Percentiles rank a stretch among this genome's conserved stretches.
phyloP scores from a whole-genome alignment of 139 green algal genomes.

The Parachlorella kessleri region DNA sequence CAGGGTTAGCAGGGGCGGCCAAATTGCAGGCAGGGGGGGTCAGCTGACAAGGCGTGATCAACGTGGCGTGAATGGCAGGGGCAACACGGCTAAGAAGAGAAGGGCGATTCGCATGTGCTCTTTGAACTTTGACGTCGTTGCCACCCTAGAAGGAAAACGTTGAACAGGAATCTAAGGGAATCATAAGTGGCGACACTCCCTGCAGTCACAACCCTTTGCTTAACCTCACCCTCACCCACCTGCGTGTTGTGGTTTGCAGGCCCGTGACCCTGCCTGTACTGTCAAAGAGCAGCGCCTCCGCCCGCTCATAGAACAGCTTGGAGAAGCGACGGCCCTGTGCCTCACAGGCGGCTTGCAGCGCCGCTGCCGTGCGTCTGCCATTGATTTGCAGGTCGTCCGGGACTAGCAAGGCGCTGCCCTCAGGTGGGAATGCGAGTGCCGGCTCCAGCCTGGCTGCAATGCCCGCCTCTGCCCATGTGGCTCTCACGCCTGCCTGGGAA shows the following conservation, averaged over 20 bases:
- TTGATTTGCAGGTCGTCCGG: conserved; percentile 53
- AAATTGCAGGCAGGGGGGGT: background rate
- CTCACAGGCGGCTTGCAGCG: conserved; percentile 53
- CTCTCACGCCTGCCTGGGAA: conserved; percentile 26
- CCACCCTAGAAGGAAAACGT: no score
- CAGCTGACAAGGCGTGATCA: background rate
- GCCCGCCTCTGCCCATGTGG: background rate
- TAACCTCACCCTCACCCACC: no score
- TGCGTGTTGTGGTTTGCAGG: conserved; percentile 27
- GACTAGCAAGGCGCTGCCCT: conserved; percentile 17
- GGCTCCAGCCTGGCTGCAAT: conserved; percentile 7
- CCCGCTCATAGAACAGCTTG: conserved; percentile 20
- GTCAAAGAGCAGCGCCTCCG: background rate
- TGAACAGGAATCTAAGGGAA: no score
- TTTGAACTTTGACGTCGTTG: no score
- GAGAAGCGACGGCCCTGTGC: conserved; percentile 14
- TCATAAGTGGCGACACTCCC: background rate
- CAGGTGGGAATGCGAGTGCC: background rate
- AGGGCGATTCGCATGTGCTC: no score
- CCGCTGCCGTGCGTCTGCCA: conserved; percentile 50
- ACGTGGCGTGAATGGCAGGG: no score
- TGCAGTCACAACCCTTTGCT: background rate
- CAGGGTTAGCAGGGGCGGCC: background rate
- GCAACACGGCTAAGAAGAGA: background rate
- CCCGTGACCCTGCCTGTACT: background rate